Evolutionary conservation across 148 eudicot species (phyloP).

Genomic region (Amaranthus hypochondriacus): DNA sequence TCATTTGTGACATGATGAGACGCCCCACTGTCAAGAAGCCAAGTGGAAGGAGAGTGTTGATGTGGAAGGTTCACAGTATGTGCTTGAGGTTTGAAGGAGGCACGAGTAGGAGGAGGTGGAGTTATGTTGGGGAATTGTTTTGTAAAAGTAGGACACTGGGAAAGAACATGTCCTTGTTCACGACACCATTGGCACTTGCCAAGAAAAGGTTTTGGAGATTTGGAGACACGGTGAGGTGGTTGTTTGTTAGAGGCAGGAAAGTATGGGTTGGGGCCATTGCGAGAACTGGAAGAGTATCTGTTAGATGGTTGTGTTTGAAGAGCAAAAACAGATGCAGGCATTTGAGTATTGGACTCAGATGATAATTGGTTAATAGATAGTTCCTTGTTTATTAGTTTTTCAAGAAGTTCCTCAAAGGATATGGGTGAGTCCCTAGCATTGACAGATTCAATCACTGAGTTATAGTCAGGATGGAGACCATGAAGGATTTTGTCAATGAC

Average conservation of each 20-base stretch:
- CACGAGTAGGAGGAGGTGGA: not conserved
- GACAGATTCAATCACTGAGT: too few relatives aligned
- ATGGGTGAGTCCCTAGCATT: conserved; percentile 12
- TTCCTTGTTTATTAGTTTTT: conserved; percentile 15
- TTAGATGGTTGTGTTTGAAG: not conserved
- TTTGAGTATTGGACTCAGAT: not conserved
- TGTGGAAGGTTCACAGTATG: not conserved
- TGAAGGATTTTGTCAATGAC: too few relatives aligned
- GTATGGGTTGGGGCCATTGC: not conserved
- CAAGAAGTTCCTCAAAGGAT: conserved; percentile 18
- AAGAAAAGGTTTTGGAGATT: too few relatives aligned
- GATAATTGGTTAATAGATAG: not conserved
- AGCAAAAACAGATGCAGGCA: not conserved
- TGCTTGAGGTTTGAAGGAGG: not conserved
- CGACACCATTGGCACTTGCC: not conserved
- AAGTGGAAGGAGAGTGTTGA: not conserved
- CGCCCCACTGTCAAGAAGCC: too few relatives aligned
- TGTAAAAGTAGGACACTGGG: not conserved
- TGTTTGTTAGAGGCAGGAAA: not conserved
- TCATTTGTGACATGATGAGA: too few relatives aligned
- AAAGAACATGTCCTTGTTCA: not conserved
- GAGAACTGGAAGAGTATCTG: not conserved
- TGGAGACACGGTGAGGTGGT: too few relatives aligned
- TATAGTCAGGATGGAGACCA: too few relatives aligned
- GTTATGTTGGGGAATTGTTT: not conserved